A percentile compares a stretch with the other conserved stretches of the same genome.
These are phyloP conservation scores for Glebionis coronaria DNA, from an alignment of 129 eudicot genomes.

Conservation along the genomic window DNA sequence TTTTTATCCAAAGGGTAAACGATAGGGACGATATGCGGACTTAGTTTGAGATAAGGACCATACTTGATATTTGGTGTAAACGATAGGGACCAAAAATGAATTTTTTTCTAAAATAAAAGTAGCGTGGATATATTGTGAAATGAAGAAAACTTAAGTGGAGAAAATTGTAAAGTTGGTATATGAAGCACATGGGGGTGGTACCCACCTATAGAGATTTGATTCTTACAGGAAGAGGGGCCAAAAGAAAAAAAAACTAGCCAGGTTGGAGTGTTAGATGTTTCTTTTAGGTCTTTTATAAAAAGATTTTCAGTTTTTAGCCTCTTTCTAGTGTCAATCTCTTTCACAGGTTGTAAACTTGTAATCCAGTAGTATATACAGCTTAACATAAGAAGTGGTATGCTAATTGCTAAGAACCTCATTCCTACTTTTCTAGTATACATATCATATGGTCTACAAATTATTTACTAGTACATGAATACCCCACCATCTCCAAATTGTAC, in stretches of 20 bases:
- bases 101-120: conserved; percentile 25
- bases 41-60: no score
- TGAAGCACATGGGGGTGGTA: conserved; percentile 36
- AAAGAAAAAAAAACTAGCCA: not conserved
- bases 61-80: no score
- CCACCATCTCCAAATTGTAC: no score
- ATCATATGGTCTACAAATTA: no score
- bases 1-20: no score
- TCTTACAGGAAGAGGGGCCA: conserved; percentile 21
- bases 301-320: not conserved
- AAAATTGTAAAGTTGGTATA: conserved; percentile 10
- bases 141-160: conserved; percentile 3
- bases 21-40: no score
- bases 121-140: conserved; percentile 1
- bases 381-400: not conserved
- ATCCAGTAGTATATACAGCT: not conserved
- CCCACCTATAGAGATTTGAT: conserved; percentile 31
- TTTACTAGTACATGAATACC: no score
- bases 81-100: no score
- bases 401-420: no score
- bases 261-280: conserved; percentile 9
- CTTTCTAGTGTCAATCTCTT: not conserved
- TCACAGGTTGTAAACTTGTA: conserved; percentile 32
- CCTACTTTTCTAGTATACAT: no score
- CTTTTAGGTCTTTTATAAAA: not conserved